Conservation (phyloP, 2,329 filamentous ascomycete species). For the Emericellopsis cladophorae region DNA sequence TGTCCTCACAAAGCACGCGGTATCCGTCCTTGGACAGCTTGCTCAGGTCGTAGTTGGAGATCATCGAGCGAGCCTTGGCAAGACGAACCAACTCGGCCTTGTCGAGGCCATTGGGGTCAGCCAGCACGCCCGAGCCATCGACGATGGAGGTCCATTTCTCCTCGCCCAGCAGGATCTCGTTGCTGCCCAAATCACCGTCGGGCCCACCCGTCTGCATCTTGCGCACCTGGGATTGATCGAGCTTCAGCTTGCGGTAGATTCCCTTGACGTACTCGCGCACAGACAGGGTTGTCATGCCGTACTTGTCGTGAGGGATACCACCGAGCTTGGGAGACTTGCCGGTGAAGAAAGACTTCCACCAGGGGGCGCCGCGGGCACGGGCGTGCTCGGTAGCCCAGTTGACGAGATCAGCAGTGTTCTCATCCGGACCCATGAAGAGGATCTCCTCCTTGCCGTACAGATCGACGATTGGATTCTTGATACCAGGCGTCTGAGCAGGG, state of each 20-base stretch:
- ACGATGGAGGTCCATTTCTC: slow-evolving; percentile 94
- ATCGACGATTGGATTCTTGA: slow-evolving; percentile 98
- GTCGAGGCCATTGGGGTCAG: slow-evolving; percentile 83
- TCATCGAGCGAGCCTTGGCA: slow-evolving; percentile 80
- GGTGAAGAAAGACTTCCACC: slow-evolving; percentile 99
- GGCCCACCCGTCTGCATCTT: slow-evolving; percentile 98
- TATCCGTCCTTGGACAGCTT: slow-evolving; percentile 86
- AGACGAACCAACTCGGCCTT: slow-evolving; percentile 71
- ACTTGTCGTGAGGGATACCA: slow-evolving; percentile 89
- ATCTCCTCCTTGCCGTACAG: slow-evolving; percentile 93
- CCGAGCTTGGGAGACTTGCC: slow-evolving; percentile 94
- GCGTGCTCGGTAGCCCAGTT: slow-evolving; percentile 99
- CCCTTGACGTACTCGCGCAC: slow-evolving; percentile 93
- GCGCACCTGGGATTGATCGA: slow-evolving; percentile 71
- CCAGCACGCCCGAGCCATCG: slow-evolving; percentile 90
- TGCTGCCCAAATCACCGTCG: slow-evolving; percentile 91
- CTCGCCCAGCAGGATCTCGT: slow-evolving; percentile 91
- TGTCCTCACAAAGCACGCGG: slow-evolving; percentile 84
- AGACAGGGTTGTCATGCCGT: slow-evolving; percentile 96
- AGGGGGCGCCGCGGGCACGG: slow-evolving; percentile 72
- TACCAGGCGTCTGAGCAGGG: slow-evolving; percentile 80
- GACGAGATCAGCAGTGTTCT: slow-evolving; percentile 95
- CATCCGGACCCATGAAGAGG: slow-evolving; percentile 95
- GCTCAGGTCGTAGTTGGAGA: slow-evolving; percentile 68
- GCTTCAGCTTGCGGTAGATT: slow-evolving; percentile 89